Percentiles rank a stretch among this genome's conserved stretches.
phyloP scores from a whole-genome alignment of 345 rosid species.

The Triadica sebifera region DNA sequence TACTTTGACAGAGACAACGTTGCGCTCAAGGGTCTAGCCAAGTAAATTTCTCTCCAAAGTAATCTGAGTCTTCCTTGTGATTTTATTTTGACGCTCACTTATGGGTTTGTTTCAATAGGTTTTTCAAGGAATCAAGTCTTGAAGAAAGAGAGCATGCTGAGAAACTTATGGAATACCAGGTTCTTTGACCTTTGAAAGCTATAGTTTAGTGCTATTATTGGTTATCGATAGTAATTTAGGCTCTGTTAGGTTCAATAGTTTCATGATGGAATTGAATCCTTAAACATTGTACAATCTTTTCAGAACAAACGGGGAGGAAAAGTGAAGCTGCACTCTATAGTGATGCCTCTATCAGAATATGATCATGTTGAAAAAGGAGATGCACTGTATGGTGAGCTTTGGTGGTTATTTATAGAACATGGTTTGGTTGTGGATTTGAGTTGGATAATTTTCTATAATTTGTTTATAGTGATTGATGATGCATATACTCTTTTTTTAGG shows the following conservation, averaged over 20 bases:
- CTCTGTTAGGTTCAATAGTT: background rate
- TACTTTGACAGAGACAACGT: constrained; percentile 36
- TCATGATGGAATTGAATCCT: background rate
- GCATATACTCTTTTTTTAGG: too few species aligned
- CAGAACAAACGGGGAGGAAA: constrained; percentile 39
- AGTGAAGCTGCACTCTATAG: constrained; percentile 33
- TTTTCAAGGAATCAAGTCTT: constrained; percentile 31
- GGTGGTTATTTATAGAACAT: background rate
- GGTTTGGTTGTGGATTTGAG: background rate
- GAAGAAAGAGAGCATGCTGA: constrained; percentile 38
- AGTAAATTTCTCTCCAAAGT: constrained; percentile 10
- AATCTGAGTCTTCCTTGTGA: background rate
- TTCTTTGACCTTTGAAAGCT: background rate
- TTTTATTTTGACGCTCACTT: background rate
- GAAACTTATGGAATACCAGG: constrained; percentile 39
- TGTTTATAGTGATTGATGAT: background rate
- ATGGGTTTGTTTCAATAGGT: constrained; percentile 11
- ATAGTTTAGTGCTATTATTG: background rate
- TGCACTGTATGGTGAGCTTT: constrained; percentile 30
- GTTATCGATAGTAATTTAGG: background rate
- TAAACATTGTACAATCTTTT: background rate
- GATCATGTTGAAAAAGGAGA: constrained; percentile 32
- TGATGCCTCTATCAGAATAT: constrained; percentile 31
- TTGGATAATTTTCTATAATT: background rate
- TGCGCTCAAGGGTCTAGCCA: constrained; percentile 36